Conservation (phyloP, 2,329 filamentous ascomycete species). For the Reticulascus tulasneorum region DNA sequence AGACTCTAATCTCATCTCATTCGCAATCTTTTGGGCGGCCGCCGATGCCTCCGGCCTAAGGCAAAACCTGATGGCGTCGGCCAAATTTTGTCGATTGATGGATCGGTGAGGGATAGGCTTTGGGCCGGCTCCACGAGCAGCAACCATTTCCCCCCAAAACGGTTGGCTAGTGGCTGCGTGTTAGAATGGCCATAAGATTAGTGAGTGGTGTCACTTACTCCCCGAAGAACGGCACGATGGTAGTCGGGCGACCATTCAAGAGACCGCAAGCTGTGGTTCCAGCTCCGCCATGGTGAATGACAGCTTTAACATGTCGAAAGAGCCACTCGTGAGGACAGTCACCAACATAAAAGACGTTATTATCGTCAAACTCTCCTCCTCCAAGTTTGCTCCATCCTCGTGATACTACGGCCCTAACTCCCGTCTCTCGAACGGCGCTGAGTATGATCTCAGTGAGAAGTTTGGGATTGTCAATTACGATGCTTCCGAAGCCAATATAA, state of each 20-base stretch:
- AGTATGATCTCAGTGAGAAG: constrained; percentile 8
- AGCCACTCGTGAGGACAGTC: constrained; percentile 55
- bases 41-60: constrained; percentile 24
- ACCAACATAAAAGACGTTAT: constrained; percentile 42
- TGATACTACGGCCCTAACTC: constrained; percentile 12
- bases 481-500: constrained; percentile 14
- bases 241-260: constrained; percentile 43
- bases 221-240: constrained; percentile 49
- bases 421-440: constrained; percentile 6
- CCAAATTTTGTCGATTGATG: constrained; percentile 28
- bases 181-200: background rate
- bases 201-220: constrained; percentile 16
- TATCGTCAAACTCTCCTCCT: constrained; percentile 7
- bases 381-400: constrained; percentile 14
- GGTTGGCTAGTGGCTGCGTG: constrained; percentile 23
- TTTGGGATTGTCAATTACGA: constrained; percentile 14
- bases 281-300: constrained; percentile 56
- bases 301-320: constrained; percentile 48
- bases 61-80: constrained; percentile 30
- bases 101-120: constrained; percentile 31
- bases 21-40: constrained; percentile 26
- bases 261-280: constrained; percentile 54
- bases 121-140: constrained; percentile 35
- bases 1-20: constrained; percentile 29
- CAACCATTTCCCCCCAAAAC: constrained; percentile 41